phyloP scores from a whole-genome alignment of 345 rosid genomes.

The Rhodamnia rubescens region DNA sequence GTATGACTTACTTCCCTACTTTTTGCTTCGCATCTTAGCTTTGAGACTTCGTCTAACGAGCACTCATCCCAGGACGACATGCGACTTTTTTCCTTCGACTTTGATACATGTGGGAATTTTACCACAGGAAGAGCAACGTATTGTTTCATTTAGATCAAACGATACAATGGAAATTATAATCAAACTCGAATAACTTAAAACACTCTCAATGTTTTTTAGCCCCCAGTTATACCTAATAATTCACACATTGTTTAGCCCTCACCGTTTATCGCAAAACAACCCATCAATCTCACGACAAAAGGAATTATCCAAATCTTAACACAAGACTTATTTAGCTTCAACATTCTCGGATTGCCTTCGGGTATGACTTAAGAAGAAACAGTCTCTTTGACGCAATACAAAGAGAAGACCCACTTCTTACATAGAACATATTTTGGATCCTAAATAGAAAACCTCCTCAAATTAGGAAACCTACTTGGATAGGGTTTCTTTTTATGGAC shows the following conservation, averaged over 20 bases:
- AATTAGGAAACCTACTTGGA: not conserved
- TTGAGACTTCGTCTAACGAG: too few relatives aligned
- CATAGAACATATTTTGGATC: not conserved
- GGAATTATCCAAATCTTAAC: not conserved
- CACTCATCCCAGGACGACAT: too few relatives aligned
- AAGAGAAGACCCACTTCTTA: not conserved
- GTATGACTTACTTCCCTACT: not conserved
- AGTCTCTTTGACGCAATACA: not conserved
- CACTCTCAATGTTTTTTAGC: not conserved
- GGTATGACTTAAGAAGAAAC: not conserved
- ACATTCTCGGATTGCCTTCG: not conserved
- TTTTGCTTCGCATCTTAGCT: too few relatives aligned
- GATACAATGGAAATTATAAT: not conserved
- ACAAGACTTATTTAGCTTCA: not conserved
- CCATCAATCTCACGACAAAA: not conserved
- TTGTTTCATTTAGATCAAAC: not conserved
- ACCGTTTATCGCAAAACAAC: not conserved
- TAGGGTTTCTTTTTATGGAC: not conserved
- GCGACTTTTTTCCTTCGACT: too few relatives aligned
- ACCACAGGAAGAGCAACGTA: not conserved
- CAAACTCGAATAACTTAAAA: not conserved
- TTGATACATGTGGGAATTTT: too few relatives aligned
- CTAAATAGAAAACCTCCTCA: not conserved
- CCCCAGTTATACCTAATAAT: accelerated
- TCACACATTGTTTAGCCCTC: not conserved